phyloP scores from a whole-genome alignment of 176 grass and related monocot genomes.

The Rhynchospora pubera region DNA sequence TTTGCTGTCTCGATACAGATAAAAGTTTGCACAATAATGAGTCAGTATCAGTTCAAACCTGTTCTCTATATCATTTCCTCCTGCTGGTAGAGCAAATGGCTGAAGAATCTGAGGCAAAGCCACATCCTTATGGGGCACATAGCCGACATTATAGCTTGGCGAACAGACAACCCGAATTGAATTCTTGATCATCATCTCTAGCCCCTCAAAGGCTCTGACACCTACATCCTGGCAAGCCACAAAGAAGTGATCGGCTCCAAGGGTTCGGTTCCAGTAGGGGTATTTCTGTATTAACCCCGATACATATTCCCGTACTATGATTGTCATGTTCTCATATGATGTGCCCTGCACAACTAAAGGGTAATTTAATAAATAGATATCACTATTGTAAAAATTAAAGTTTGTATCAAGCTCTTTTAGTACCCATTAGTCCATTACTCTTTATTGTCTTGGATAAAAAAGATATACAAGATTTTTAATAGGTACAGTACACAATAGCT shows the following conservation, averaged over 20 bases:
- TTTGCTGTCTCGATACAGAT: not conserved
- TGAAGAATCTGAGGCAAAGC: slow-evolving; percentile 93
- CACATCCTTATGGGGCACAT: slow-evolving; percentile 78
- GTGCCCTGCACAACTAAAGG: slow-evolving; percentile 63
- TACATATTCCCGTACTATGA: slow-evolving; percentile 73
- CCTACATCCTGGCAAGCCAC: slow-evolving; percentile 96
- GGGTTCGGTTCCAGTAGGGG: slow-evolving; percentile 91
- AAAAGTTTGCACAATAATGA: not conserved
- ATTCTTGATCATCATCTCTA: slow-evolving; percentile 66
- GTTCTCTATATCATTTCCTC: slow-evolving; percentile 90
- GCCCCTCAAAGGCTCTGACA: slow-evolving; percentile 89
- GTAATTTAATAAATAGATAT: slow-evolving; percentile 12
- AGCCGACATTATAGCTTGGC: slow-evolving; percentile 81
- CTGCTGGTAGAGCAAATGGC: slow-evolving; percentile 83
- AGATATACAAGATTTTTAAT: not conserved
- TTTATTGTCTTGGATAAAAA: not conserved
- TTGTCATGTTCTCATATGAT: slow-evolving; percentile 90
- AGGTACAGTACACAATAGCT: not conserved
- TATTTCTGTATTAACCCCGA: slow-evolving; percentile 83
- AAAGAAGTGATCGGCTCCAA: slow-evolving; percentile 87
- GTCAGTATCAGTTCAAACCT: slow-evolving; percentile 38
- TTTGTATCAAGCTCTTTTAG: not conserved
- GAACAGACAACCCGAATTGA: slow-evolving; percentile 94
- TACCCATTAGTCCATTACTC: not conserved
- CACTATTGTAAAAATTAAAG: slow-evolving; percentile 8